Conservation (phyloP, 106 monocot species). For the Allium cepa region DNA sequence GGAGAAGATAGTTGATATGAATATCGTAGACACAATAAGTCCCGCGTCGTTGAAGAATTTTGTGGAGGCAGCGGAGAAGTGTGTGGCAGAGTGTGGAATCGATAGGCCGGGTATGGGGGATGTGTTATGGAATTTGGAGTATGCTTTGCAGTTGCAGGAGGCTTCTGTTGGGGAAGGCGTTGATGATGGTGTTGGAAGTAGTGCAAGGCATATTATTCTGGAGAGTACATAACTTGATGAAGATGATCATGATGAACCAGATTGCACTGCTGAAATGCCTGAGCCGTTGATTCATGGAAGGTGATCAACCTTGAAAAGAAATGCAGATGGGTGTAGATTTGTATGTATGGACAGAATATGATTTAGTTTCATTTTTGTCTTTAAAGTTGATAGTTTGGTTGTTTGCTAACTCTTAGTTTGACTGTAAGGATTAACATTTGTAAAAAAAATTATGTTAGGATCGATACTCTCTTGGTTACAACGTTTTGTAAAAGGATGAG, state of each 20-base stretch:
- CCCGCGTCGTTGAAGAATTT: constrained; percentile 51
- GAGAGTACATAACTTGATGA: background rate
- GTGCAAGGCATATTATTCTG: constrained; percentile 6
- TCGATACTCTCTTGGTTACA: too few species aligned
- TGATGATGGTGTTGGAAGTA: constrained; percentile 14
- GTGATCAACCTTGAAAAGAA: background rate
- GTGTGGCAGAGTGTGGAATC: constrained; percentile 50
- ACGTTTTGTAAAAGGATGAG: too few species aligned
- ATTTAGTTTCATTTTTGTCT: too few species aligned
- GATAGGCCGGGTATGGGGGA: constrained; percentile 68
- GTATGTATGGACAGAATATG: too few species aligned
- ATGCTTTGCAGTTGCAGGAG: constrained; percentile 60
- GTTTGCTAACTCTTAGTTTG: too few species aligned
- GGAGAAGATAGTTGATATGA: constrained; percentile 49
- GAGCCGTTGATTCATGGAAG: background rate
- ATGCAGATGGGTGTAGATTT: too few species aligned
- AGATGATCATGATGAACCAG: constrained; percentile 5
- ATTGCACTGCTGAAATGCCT: background rate
- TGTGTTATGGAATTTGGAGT: constrained; percentile 75
- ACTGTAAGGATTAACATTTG: too few species aligned
- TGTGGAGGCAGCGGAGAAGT: constrained; percentile 71
- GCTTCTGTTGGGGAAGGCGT: constrained; percentile 26
- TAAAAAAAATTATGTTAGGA: too few species aligned
- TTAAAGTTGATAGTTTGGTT: too few species aligned
- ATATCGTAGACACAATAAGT: constrained; percentile 21